Evolutionary conservation across 2,329 filamentous ascomycete genomes (phyloP), one percentile per base, ranked within the genome.

Genomic region (Immersiporthe knoxdaviesiana): DNA sequence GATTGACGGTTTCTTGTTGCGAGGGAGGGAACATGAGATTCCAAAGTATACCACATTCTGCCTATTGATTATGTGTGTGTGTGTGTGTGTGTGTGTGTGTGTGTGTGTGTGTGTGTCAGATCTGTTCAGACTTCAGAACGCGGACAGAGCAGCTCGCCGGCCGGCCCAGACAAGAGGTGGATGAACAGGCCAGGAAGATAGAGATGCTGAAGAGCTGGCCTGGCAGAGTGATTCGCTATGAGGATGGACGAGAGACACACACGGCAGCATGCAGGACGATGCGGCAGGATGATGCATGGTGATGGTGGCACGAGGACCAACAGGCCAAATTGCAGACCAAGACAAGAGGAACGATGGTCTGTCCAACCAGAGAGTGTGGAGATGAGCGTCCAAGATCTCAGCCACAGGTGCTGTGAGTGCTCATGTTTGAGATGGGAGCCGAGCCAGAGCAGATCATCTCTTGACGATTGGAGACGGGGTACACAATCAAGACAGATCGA

Each of bases 351-450:
- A 35, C 54, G 30, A 61, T 44, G 56, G 50, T 37, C 24, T 67
- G 67, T 71, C 56, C 66, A 32, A 59, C 56, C 32, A 32, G 14
- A 37, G 58, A 24, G 3, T 27, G 37, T 39, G 16, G 39, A 52
- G 30, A 39, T 10, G 54, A 32, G 27, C 39, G 37, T 27, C n/a
- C n/a, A 18, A 44, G 30, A 61, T 65, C 63, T 54, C 54, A 67
- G 50, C 59, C 54, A 63, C 50, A 58, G 24, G 44, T 65, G 52
- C 30, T 63, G 24, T 71, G 68, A 71, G 41, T 71, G 70, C 70
- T 66, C 68, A 71, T 63, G 70, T 70, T 71, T 41, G 68, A 70
- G 58, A 37, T 59, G 30, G 44, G 63, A 70, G 56, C 62, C 70
- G 68, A 70, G 68, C 60, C 52, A 63, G n/a, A 24, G 50, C 32